Percentiles rank a stretch among this genome's conserved stretches.
phyloP scores from a whole-genome alignment of 805 yeast genomes.

The Suhomyces sp. region DNA sequence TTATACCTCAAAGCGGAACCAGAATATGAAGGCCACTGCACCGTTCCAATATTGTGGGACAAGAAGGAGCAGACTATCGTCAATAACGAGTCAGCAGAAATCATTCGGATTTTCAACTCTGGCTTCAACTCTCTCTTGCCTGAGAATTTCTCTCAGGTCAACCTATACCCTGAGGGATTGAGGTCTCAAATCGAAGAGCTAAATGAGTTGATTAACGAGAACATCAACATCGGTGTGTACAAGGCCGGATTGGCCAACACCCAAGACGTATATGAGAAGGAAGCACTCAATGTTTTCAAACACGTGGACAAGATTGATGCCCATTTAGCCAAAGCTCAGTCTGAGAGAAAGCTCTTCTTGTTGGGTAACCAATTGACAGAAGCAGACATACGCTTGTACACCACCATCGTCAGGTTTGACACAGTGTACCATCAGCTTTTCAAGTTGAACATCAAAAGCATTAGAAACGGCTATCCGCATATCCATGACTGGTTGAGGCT shows the following conservation, averaged over 20 bases:
- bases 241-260: conserved; percentile 86
- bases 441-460: conserved; percentile 83
- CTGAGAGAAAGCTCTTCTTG: conserved; percentile 36
- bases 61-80: conserved; percentile 79
- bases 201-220: conserved; percentile 80
- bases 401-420: conserved; percentile 89
- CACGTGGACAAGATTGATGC: conserved; percentile 70
- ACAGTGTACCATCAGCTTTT: conserved; percentile 94
- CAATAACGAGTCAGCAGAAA: conserved; percentile 87
- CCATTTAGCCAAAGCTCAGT: conserved; percentile 49
- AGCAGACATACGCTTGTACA: conserved; percentile 83
- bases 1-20: conserved; percentile 75
- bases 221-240: conserved; percentile 90
- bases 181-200: conserved; percentile 66
- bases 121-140: conserved; percentile 65
- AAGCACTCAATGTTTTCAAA: conserved; percentile 60
- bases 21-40: conserved; percentile 75
- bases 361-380: conserved; percentile 74
- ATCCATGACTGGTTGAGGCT: conserved; percentile 78
- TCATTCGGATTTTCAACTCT: conserved; percentile 77
- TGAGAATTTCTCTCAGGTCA: conserved; percentile 47
- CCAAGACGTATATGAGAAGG: conserved; percentile 77
- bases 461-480: conserved; percentile 75
- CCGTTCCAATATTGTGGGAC: conserved; percentile 95
- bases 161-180: conserved; percentile 61